A percentile compares a stretch with the other conserved stretches of the same genome.
phyloP scores from a whole-genome alignment of 2,329 filamentous ascomycete genomes.

The Colletotrichum destructivum region DNA sequence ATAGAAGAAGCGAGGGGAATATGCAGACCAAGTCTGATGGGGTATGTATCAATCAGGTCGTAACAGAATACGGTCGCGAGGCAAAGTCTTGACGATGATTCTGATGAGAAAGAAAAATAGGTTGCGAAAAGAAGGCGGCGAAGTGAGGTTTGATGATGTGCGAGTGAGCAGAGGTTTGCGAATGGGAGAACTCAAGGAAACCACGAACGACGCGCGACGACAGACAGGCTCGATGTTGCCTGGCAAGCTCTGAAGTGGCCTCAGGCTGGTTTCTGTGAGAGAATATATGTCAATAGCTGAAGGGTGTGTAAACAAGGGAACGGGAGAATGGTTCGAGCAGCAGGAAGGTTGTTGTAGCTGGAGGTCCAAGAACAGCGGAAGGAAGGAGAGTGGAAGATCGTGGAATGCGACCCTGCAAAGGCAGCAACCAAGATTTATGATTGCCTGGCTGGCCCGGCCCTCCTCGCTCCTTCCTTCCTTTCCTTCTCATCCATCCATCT shows the following conservation, averaged over 20 bases:
- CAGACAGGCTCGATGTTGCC: constrained; percentile 3
- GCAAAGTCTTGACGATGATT: constrained; percentile 6
- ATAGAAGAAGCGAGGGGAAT: background rate
- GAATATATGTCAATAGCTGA: background rate
- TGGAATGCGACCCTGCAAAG: constrained; percentile 24
- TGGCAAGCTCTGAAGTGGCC: background rate
- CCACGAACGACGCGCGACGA: constrained; percentile 15
- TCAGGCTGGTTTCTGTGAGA: background rate
- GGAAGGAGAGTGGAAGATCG: constrained; percentile 20
- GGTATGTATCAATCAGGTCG: constrained; percentile 11
- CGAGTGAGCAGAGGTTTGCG: background rate
- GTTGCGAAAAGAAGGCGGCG: background rate
- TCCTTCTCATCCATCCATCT: constrained; percentile 16
- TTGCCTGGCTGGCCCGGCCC: constrained; percentile 1
- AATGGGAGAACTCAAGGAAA: background rate
- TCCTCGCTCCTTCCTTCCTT: constrained; percentile 8
- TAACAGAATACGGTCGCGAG: constrained; percentile 1
- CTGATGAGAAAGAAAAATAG: background rate
- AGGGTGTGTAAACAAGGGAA: background rate
- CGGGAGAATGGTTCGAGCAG: background rate
- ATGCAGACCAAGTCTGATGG: constrained; percentile 6
- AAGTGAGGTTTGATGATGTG: background rate
- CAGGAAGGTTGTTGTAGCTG: background rate
- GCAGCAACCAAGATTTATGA: constrained; percentile 32
- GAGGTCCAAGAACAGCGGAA: background rate